These are phyloP conservation scores for Pleurozium schreberi DNA, from an alignment of 225 moss, liverwort and hornwort species.

Conservation along the genomic window DNA sequence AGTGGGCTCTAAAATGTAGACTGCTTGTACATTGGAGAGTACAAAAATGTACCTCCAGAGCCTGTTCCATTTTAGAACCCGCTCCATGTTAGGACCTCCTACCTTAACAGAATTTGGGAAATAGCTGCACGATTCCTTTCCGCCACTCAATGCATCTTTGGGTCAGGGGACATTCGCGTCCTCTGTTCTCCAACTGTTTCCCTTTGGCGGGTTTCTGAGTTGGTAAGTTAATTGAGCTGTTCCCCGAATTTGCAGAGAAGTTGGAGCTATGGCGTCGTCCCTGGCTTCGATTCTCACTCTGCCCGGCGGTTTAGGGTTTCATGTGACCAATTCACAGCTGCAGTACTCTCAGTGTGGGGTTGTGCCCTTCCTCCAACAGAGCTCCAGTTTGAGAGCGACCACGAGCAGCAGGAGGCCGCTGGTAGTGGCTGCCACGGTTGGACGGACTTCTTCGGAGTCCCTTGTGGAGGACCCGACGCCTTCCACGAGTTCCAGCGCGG, in stretches of 20 bases:
- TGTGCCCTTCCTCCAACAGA: neutral
- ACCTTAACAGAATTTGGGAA: too few species aligned
- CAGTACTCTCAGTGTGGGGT: neutral
- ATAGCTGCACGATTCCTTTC: neutral
- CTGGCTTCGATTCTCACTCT: neutral
- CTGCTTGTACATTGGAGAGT: too few species aligned
- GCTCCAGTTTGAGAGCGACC: neutral
- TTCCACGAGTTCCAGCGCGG: conserved; percentile 3
- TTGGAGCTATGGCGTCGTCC: conserved; percentile 13
- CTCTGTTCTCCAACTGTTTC: neutral
- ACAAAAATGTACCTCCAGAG: too few species aligned
- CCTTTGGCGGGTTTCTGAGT: neutral
- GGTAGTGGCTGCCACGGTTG: neutral
- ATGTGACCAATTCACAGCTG: neutral
- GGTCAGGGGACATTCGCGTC: too few species aligned
- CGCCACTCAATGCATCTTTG: neutral
- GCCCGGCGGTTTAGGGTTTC: neutral
- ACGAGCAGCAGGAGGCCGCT: neutral
- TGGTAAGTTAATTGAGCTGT: neutral
- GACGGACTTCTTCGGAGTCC: neutral
- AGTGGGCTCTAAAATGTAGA: too few species aligned
- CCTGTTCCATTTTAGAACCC: too few species aligned
- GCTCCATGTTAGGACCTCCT: too few species aligned
- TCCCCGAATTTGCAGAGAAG: neutral
- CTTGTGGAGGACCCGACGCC: neutral